Evolutionary conservation across 2,329 filamentous ascomycete genomes (phyloP).

Genomic region (Calonectria leucothoes): DNA sequence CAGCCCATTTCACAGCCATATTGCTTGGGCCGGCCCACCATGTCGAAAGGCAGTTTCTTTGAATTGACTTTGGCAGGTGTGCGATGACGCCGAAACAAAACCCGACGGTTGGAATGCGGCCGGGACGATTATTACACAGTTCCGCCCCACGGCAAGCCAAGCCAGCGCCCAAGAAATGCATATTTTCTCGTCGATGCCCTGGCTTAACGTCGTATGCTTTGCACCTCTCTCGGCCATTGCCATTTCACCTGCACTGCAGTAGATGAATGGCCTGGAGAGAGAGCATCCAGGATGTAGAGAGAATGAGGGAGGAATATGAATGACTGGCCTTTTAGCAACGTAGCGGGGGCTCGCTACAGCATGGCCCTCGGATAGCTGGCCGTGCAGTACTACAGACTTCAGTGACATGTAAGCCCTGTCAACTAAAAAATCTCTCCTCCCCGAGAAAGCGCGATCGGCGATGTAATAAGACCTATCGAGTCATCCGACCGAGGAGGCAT

Average conservation of each 20-base stretch:
- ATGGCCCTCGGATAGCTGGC: no score
- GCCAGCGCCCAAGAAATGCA: neutral
- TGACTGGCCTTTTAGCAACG: neutral
- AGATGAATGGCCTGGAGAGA: neutral
- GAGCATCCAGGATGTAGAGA: neutral
- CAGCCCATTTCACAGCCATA: neutral
- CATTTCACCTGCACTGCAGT: neutral
- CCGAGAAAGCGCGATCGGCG: no score
- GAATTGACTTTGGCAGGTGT: neutral
- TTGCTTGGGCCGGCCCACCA: neutral
- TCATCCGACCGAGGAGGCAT: no score
- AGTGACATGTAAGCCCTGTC: no score
- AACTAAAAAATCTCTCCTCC: no score
- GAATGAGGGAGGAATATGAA: neutral
- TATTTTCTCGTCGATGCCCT: neutral
- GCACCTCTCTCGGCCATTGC: neutral
- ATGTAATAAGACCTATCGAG: no score
- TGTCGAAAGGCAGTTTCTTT: neutral
- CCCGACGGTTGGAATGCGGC: neutral
- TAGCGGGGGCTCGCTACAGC: neutral
- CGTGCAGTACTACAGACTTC: no score
- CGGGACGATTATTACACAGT: neutral
- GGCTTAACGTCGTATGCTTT: neutral
- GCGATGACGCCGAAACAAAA: neutral
- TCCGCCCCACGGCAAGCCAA: neutral